Percentiles rank a stretch among this genome's conserved stretches.
These are phyloP conservation scores for Tetracladium maxilliforme DNA, from an alignment of 2,329 filamentous ascomycete genomes.

Conservation along the genomic window DNA sequence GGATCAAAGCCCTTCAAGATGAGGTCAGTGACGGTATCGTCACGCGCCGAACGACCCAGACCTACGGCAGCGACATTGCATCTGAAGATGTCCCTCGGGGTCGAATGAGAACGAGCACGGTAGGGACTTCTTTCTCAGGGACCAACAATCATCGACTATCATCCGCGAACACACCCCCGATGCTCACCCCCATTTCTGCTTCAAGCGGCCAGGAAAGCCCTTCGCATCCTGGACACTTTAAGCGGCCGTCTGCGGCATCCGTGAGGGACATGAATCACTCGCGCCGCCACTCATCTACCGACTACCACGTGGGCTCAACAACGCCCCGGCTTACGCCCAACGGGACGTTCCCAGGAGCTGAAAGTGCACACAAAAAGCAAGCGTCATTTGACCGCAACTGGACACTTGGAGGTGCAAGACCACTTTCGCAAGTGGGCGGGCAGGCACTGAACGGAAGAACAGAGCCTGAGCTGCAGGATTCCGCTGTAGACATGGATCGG, in stretches of 20 bases:
- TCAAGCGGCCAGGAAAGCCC: too few species aligned
- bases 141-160: too few species aligned
- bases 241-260: constrained; percentile 65
- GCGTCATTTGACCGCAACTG: constrained; percentile 58
- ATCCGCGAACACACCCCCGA: too few species aligned
- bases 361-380: constrained; percentile 41
- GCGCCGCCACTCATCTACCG: constrained; percentile 76
- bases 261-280: constrained; percentile 72
- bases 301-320: constrained; percentile 38
- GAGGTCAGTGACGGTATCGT: constrained; percentile 53
- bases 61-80: constrained; percentile 42
- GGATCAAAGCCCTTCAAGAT: constrained; percentile 82
- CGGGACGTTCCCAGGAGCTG: constrained; percentile 20
- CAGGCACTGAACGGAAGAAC: too few species aligned
- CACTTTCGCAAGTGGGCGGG: too few species aligned
- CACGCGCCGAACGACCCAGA: constrained; percentile 34
- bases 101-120: constrained; percentile 41
- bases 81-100: constrained; percentile 33
- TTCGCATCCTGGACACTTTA: too few species aligned
- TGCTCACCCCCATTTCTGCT: too few species aligned
- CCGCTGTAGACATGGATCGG: constrained; percentile 54
- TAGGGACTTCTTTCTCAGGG: constrained; percentile 34
- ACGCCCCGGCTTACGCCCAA: constrained; percentile 24
- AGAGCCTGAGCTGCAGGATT: constrained; percentile 25
- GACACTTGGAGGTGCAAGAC: constrained; percentile 41